Evolutionary conservation across 2,329 filamentous ascomycete species (phyloP).

Genomic region (Cladophialophora exuberans): DNA sequence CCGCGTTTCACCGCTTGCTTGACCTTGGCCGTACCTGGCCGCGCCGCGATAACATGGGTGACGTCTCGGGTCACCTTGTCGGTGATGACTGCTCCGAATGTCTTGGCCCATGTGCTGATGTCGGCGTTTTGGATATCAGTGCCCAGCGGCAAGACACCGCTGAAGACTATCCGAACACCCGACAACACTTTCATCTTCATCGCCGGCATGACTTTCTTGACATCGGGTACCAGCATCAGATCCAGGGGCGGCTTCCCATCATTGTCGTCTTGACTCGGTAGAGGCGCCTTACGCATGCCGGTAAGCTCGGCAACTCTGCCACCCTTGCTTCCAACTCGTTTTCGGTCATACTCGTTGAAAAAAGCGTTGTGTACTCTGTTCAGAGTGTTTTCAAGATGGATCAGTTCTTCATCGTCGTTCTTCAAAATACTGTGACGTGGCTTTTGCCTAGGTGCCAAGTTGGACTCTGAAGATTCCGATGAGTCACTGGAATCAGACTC

Average conservation of each 20-base stretch:
- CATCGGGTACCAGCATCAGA: conserved; percentile 73
- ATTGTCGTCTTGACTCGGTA: conserved; percentile 27
- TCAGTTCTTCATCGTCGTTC: conserved; percentile 84
- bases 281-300: conserved; percentile 32
- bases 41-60: conserved; percentile 56
- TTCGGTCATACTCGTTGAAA: conserved; percentile 77
- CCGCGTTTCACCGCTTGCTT: conserved; percentile 79
- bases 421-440: conserved; percentile 75
- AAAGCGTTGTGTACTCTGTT: conserved; percentile 76
- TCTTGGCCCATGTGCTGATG: conserved; percentile 81
- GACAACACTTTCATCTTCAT: conserved; percentile 78
- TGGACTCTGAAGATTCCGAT: conserved; percentile 34
- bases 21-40: conserved; percentile 85
- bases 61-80: conserved; percentile 50
- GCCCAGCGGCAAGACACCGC: conserved; percentile 83
- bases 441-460: conserved; percentile 45
- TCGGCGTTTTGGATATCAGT: conserved; percentile 80
- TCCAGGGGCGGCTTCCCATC: conserved; percentile 39
- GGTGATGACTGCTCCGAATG: conserved; percentile 72
- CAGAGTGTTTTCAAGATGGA: conserved; percentile 75
- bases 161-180: conserved; percentile 80
- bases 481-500: conserved; percentile 44
- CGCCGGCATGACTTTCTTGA: conserved; percentile 78
- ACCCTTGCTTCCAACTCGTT: conserved; percentile 42
- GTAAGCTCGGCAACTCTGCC: conserved; percentile 44